Evolutionary conservation across 441 rosid species (phyloP), one percentile per base, ranked within the genome.

Genomic region (Erysimum cheiri): DNA sequence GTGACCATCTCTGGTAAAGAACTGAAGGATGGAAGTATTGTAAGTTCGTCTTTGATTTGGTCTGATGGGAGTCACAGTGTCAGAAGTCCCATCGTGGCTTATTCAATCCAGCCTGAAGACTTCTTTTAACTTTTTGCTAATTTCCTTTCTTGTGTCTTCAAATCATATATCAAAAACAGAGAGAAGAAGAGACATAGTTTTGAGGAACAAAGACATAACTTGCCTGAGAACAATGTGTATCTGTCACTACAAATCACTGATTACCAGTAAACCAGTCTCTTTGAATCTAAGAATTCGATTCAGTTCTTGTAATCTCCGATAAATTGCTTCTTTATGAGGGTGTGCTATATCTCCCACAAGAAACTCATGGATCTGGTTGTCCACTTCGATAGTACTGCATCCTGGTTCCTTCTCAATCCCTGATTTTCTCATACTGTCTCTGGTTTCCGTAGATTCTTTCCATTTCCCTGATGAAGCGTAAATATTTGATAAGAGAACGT

Each of bases 351-450:
- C 89, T 26, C 87, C 83, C 40, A 79, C 57, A 72, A 75, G 64
- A 49, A 85, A 85, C 70, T 83, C 80, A 37, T 85, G 84, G 54
- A 85, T 69, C 67, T 76, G 65, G 40, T 74, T 77, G 47, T 81
- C 65, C 50, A 80, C 76, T 65, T 85, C 85, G 26, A 85, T 75
- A 14, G 76, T 83, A 61, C 87, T 85, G 53, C 84, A 78, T 13
- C 87, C 87, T 2, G 89, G 87, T 61, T 81, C 85, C 71, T 83
- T 85, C 24, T 68, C 69, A 19, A 78, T 75, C 50, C 87, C 83
- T 32, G 75, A 61, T 12, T 68, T 76, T 77, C 66, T 83, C 87
- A 85, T 83, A 69, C 52, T 71, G 77, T 29, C 80, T 55, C 84
- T 80, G 19, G 81, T 28, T 47, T 74, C 50, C 11, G 61, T 75